Base-by-base conservation (phyloP, 2,329 filamentous ascomycete genomes). In the Escovopsis weberi region DNA sequence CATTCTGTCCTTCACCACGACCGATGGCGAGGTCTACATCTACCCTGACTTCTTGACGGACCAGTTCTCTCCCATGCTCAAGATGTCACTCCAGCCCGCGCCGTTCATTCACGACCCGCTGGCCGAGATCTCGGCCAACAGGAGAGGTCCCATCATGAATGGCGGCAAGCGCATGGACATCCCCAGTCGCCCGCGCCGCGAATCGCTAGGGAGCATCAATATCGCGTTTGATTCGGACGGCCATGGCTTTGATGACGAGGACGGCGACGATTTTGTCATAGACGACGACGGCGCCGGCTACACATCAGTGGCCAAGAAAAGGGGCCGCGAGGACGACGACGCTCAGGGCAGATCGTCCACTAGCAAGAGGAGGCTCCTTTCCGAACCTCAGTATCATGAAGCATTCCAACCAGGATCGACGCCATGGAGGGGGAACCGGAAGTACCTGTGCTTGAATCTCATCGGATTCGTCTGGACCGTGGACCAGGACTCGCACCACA, bases 401-500 rank as follows among this genome's bases (percentile, higher is more conserved):
- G 66, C 89, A 2, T 94, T 98, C 59, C 93, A 98, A 59, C 85
- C 89, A 0, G 89, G 91, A 1, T 88, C 87, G 42, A 98, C 91
- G 0, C 89, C 89, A 0, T 98, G 91, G 93, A 78, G 86, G 48
- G 91, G 91, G 2, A 91, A 94, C 59, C 74, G 91, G 48, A 85
- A 89, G 56, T 94, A 98, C 57, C 72, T 98, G 1, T 94, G 86
- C 55, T 74, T 96, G 35, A 96, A 96, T 57, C 67, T 98, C 45
- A 85, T 88, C 42, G 91, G 93, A 1, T 91, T 93, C 55, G 85
- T 95, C 8, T 98, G 91, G 86, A 96, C 89, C 0, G 85, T 98
- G 15, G 85, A 94, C 52, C 91, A 98, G 61, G 88, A 95, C 55
- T 84, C 82, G 0, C 82, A 89, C 53, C 78, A 96, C 58, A 98